phyloP scores from a whole-genome alignment of 257 asterid genomes.

The Lycium barbarum region DNA sequence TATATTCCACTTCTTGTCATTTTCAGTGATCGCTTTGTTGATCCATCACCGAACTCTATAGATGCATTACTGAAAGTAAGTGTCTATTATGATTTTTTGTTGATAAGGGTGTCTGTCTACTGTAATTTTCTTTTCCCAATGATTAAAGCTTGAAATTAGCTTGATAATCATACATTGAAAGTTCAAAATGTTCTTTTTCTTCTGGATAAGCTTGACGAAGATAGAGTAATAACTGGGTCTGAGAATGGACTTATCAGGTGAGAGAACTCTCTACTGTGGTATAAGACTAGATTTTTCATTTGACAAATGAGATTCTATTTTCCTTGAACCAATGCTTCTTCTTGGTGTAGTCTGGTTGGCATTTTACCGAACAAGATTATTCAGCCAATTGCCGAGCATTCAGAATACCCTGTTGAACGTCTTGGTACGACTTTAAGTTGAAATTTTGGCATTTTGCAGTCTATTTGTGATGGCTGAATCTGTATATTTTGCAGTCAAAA shows the following conservation, averaged over 20 bases:
- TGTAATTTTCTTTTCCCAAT: not conserved
- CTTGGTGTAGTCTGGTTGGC: conserved; percentile 71
- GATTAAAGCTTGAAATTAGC: conserved; percentile 15
- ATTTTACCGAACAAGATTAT: conserved; percentile 88
- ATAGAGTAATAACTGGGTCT: conserved; percentile 79
- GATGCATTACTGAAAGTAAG: conserved; percentile 86
- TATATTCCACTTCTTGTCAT: conserved; percentile 29
- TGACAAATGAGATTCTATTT: conserved; percentile 23
- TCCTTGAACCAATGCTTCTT: conserved; percentile 30
- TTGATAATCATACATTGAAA: conserved; percentile 9
- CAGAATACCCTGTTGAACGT: conserved; percentile 84
- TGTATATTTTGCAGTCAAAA: not conserved
- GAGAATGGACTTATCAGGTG: conserved; percentile 92
- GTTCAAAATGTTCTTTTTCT: conserved; percentile 23
- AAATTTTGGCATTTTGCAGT: conserved; percentile 19
- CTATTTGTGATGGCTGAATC: conserved; percentile 23
- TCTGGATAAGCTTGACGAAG: conserved; percentile 82
- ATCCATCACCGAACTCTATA: conserved; percentile 81
- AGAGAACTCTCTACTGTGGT: conserved; percentile 17
- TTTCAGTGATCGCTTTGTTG: conserved; percentile 87
- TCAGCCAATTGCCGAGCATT: conserved; percentile 94
- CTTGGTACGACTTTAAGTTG: conserved; percentile 63
- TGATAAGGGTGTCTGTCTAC: conserved; percentile 19
- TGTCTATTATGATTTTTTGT: not conserved
- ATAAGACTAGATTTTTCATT: not conserved